Base-by-base conservation (phyloP, 441 rosid genomes). In the Capsella rubella region DNA sequence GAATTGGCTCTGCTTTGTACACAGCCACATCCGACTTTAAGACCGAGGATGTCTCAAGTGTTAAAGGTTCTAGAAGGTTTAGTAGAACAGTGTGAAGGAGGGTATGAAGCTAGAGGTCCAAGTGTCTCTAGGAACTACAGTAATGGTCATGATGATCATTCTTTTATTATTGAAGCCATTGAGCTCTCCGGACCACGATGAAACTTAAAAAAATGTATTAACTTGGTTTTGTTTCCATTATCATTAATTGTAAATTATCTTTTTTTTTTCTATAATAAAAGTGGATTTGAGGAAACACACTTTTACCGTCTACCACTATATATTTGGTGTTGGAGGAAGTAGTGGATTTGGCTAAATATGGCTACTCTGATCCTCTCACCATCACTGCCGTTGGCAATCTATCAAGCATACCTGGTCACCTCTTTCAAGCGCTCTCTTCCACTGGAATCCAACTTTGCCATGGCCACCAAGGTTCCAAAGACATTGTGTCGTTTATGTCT, bases 111-210 rank as follows among this genome's bases (percentile, higher is more conserved):
- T 35, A 84, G 86, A 69, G 79, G 66, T 57, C 81, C 76, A 61
- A 85, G 87, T 74, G 88, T 85, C 76, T 87, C 90, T 10, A 79
- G 94, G 81, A 82, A 78, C 50, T 82, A 77, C 47, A 89, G 89
- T 31, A 88, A 84, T 52, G 67, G 80, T 56, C 91, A 73, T 27
- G 93, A 90, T 47, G 91, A 85, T 34, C 84, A 92, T 69, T 94
- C 99, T 8, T 89, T 90, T 82, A 89, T 91, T 78, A 81, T 91
- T 3, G 97, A 94, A 88, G 90, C 99, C 9, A 89, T 94, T 74
- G 99, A 94, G 79, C 99, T 94, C 29, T 94, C 97, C 3, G 95
- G 99, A 83, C 99, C 99, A 63, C 70, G 99, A 56, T 94, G 78
- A 87, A 39, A 69, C 51, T 52, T 21, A 25, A 16, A 8, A 8